Base-by-base conservation (phyloP, 2,329 filamentous ascomycete species). In the Ophiocordyceps camponoti-saundersi region DNA sequence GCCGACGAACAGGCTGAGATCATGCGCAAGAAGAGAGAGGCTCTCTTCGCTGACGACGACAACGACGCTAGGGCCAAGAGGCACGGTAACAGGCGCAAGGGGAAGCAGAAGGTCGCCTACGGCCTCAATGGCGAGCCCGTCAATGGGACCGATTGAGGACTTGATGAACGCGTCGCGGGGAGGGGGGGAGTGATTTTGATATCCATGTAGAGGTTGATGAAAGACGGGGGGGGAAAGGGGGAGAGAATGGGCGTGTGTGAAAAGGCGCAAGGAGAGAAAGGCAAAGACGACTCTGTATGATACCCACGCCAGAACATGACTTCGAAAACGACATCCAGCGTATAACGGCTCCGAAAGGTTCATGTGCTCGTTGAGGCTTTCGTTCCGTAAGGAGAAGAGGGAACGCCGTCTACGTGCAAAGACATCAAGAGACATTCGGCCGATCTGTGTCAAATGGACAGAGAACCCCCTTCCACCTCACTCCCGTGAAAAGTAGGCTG, bases 1-100 rank as follows among this genome's bases (percentile, higher is more conserved):
- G 64, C 61, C 32, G 70, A 70, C 53, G 69, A 71, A 54, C 67
- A 67, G 54, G 68, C 65, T 18, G 70, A 71, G 53, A 61, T 67
- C 44, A 68, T 67, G 58, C 60, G 63, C 49, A 65, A 65, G 62
- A 69, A 66, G 64, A 62, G 63, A 29, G 70, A 73, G 55, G 68
- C 68, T 48, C 63, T 74, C 20, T 70, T 72, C 50, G 68, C 65
- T 15, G 65, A 67, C 40, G 64, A 63, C 16, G 61, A 64, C 6
- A 51, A 30, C 15, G 57, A 56, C 5, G 50, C 40, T n/a, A 58
- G 55, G 51, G 64, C 61, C 53, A 64, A 61, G 50, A 62, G 58
- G 47, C 62, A 59, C 49, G 56, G 55, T 34, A 58, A 58, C 49
- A 58, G 56, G 51, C 36, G 36, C 36, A 55, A 50, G 51, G 54